Conservation (phyloP, 768 basidiomycete genomes). For the Leccinum obscurum region DNA sequence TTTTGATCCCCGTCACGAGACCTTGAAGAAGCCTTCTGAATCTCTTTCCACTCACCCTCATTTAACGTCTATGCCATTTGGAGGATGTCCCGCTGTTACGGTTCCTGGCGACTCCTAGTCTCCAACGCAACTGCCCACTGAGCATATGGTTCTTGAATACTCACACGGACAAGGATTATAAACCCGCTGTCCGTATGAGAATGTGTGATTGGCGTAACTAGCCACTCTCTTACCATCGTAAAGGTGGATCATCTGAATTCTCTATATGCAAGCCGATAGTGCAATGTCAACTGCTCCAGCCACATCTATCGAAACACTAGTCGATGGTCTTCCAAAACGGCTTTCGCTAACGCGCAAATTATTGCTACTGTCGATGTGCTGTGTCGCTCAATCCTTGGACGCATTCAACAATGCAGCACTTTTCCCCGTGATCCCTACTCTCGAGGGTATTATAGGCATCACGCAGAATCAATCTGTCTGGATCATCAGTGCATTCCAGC, state of each 20-base stretch:
- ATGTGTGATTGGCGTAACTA: not conserved
- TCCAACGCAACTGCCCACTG: not conserved
- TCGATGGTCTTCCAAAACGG: constrained; percentile 3
- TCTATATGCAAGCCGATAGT: not conserved
- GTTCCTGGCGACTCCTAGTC: not conserved
- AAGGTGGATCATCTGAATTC: not conserved
- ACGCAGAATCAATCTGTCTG: constrained; percentile 37
- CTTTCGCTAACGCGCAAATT: constrained; percentile 30
- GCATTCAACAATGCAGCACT: constrained; percentile 44
- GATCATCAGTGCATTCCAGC: constrained; percentile 44
- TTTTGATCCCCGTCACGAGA: not conserved
- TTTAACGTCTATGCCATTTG: not conserved
- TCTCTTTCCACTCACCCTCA: not conserved
- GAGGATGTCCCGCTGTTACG: not conserved
- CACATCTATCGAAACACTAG: not conserved
- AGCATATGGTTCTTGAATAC: not conserved
- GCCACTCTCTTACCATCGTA: too few species aligned
- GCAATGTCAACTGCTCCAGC: constrained; percentile 12
- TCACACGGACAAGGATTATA: not conserved
- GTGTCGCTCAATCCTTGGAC: constrained; percentile 45
- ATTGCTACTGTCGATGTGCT: constrained; percentile 38
- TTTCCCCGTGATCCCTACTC: constrained; percentile 40
- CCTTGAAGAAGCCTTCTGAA: too few species aligned
- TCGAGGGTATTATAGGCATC: constrained; percentile 25
- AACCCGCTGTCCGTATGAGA: not conserved